Conservation (phyloP, 192 early-diverging fungal genomes). For the Pecoramyces ruminantium region DNA sequence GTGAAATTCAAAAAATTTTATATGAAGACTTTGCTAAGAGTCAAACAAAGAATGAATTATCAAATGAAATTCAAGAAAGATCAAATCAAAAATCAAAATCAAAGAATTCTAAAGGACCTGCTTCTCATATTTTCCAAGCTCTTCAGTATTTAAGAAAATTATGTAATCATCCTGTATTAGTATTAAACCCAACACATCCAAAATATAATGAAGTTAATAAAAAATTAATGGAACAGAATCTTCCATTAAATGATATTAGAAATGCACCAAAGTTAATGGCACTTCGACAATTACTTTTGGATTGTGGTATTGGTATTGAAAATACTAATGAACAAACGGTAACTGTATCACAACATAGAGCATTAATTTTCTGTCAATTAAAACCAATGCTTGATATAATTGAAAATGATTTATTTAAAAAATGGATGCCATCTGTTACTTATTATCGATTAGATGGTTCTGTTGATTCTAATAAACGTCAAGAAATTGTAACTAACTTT, state of each 20-base stretch:
- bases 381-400: slow-evolving; percentile 93
- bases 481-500: slow-evolving; percentile 82
- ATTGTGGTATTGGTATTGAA: slow-evolving; percentile 83
- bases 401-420: slow-evolving; percentile 71
- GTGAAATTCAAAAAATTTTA: slow-evolving; percentile 69
- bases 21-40: slow-evolving; percentile 87
- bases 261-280: slow-evolving; percentile 85
- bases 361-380: slow-evolving; percentile 86
- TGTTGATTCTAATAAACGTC: slow-evolving; percentile 61
- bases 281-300: slow-evolving; percentile 69
- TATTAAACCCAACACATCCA: slow-evolving; percentile 80
- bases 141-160: slow-evolving; percentile 88
- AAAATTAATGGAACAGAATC: slow-evolving; percentile 29
- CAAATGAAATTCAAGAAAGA: slow-evolving; percentile 15
- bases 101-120: slow-evolving; percentile 14
- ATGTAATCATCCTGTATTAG: slow-evolving; percentile 90
- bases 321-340: slow-evolving; percentile 21
- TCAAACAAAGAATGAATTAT: slow-evolving; percentile 13
- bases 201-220: slow-evolving; percentile 49
- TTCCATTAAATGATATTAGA: slow-evolving; percentile 45
- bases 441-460: slow-evolving; percentile 89
- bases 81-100: slow-evolving; percentile 19
- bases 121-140: slow-evolving; percentile 91
- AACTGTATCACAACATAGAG: slow-evolving; percentile 56
- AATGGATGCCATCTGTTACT: slow-evolving; percentile 69